These are phyloP conservation scores for Colletotrichum sp. DNA, from an alignment of 2,329 filamentous ascomycete genomes.

Conservation along the genomic window DNA sequence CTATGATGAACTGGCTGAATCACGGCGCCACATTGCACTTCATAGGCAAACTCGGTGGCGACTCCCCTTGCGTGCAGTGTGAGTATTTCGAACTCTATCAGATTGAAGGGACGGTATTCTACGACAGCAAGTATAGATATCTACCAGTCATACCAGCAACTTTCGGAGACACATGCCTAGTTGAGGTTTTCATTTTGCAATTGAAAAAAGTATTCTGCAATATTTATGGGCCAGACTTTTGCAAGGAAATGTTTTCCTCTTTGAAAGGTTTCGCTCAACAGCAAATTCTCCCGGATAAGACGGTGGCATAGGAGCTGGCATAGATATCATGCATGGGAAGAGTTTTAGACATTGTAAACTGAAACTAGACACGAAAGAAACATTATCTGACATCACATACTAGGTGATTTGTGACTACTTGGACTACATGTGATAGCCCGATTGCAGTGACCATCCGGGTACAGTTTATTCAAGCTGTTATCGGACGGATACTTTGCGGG, in stretches of 20 bases:
- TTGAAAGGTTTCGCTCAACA: background rate
- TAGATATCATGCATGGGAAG: background rate
- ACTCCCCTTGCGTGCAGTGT: too few relatives aligned
- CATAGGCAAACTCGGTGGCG: too few relatives aligned
- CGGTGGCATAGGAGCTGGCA: background rate
- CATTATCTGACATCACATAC: background rate
- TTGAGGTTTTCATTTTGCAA: accelerated
- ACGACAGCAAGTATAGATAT: background rate
- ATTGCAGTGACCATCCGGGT: background rate
- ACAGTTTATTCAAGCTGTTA: background rate
- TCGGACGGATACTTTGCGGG: slow-evolving; percentile 52
- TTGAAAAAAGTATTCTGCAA: background rate
- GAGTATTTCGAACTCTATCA: accelerated
- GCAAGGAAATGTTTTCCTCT: background rate
- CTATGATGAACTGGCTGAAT: background rate
- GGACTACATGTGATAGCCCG: background rate
- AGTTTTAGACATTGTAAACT: background rate
- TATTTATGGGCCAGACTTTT: accelerated
- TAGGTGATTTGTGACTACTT: background rate
- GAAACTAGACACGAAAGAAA: background rate
- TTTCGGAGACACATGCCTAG: accelerated
- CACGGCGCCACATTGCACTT: background rate
- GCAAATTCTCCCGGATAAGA: background rate
- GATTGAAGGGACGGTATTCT: background rate
- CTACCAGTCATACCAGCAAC: background rate